phyloP scores from a whole-genome alignment of 2,329 filamentous ascomycete species.

The Fusarium sp. region DNA sequence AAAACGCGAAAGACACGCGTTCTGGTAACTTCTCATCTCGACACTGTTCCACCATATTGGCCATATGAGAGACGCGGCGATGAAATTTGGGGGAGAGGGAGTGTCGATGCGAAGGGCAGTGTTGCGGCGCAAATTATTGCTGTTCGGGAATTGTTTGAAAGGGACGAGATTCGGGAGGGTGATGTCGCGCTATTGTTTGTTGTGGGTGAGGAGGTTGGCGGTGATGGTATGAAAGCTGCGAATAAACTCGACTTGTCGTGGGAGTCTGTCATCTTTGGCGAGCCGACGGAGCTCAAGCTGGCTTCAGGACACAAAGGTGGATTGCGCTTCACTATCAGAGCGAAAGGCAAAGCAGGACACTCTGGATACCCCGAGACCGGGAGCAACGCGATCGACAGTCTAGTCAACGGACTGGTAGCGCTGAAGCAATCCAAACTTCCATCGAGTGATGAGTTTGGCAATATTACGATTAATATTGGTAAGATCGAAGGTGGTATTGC shows the following conservation, averaged over 20 bases:
- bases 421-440: background rate
- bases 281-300: slow-evolving; percentile 12
- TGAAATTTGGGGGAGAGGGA: slow-evolving; percentile 14
- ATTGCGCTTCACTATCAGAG: background rate
- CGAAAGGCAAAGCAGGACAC: background rate
- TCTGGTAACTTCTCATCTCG: background rate
- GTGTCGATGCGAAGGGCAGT: slow-evolving; percentile 8
- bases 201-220: background rate
- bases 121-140: background rate
- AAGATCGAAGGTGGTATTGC: background rate
- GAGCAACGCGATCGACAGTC: slow-evolving; percentile 10
- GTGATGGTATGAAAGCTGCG: background rate
- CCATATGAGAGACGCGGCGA: slow-evolving; percentile 5
- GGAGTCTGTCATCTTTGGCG: slow-evolving; percentile 12
- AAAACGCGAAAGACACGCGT: background rate
- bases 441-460: background rate
- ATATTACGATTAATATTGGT: background rate
- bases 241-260: slow-evolving; percentile 3
- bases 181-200: slow-evolving; percentile 9
- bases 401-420: background rate
- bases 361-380: slow-evolving; percentile 13
- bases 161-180: accelerated
- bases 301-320: slow-evolving; percentile 5
- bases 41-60: background rate
- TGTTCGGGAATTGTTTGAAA: background rate